Base-by-base conservation (phyloP, 345 rosid species). In the Excoecaria agallocha region DNA sequence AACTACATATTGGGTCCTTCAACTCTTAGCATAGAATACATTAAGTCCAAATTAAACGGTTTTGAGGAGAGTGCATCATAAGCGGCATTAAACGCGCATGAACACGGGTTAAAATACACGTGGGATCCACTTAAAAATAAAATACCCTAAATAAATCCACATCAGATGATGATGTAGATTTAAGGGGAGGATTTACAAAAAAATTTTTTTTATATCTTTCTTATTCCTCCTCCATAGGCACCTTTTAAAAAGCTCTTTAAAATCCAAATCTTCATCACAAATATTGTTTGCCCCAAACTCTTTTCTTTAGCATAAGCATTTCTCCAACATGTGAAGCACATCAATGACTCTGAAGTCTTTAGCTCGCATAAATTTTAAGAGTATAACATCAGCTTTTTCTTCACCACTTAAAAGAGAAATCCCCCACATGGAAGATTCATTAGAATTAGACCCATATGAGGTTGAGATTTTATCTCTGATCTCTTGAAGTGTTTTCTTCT, bases 171-270 rank as follows among this genome's bases (percentile, higher is more conserved):
- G n/a, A n/a, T n/a, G n/a, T n/a, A n/a, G n/a, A n/a, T n/a, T n/a
- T n/a, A n/a, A n/a, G n/a, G n/a, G n/a, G n/a, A n/a, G n/a, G n/a
- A n/a, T n/a, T n/a, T n/a, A n/a, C n/a, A n/a, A n/a, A n/a, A n/a
- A n/a, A n/a, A n/a, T n/a, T n/a, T n/a, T n/a, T n/a, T n/a, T n/a
- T n/a, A n/a, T n/a, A n/a, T n/a, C n/a, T n/a, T n/a, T n/a, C n/a
- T n/a, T n/a, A n/a, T n/a, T n/a, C n/a, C n/a, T n/a, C n/a, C n/a
- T n/a, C n/a, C n/a, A n/a, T n/a, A n/a, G n/a, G n/a, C n/a, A n/a
- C n/a, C n/a, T n/a, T n/a, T n/a, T n/a, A n/a, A n/a, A n/a, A 16
- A 95, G 91, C 63, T 95, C 98, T 62, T 93, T 88, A 73, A 95
- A 95, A 50, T 89, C 94, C 67, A 91, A 79, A 9, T 95, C 99